Evolutionary conservation across 331 rosid species (phyloP).

Genomic region (Cydonia oblonga): DNA sequence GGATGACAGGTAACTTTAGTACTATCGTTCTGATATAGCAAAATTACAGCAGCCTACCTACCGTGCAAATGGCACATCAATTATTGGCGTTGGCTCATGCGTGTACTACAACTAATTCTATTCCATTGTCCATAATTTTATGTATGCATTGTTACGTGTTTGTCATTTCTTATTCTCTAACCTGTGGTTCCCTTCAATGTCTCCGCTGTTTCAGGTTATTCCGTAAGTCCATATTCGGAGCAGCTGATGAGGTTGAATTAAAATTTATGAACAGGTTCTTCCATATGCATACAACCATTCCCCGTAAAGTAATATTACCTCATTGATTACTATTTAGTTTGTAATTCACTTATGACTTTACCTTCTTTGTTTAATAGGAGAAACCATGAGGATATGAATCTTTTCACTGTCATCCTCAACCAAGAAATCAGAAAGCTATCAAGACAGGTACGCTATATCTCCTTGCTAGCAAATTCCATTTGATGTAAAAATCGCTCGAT

Average conservation of each 20-base stretch:
- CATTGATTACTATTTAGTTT: background rate
- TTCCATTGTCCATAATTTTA: too few relatives aligned
- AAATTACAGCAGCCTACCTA: too few relatives aligned
- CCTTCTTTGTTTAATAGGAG: constrained; percentile 37
- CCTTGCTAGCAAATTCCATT: background rate
- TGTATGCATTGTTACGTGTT: too few relatives aligned
- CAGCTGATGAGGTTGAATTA: constrained; percentile 78
- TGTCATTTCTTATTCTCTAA: too few relatives aligned
- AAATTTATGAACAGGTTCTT: constrained; percentile 85
- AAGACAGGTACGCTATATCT: constrained; percentile 46
- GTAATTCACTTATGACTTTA: background rate
- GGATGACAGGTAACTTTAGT: constrained; percentile 62
- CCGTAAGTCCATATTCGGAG: constrained; percentile 72
- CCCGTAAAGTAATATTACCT: background rate
- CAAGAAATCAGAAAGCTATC: constrained; percentile 87
- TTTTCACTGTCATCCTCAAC: constrained; percentile 60
- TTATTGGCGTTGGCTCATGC: too few relatives aligned
- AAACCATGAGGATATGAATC: constrained; percentile 81
- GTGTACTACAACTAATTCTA: too few relatives aligned
- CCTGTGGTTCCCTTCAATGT: background rate
- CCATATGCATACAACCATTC: background rate
- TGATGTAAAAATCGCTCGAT: background rate
- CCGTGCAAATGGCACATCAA: too few relatives aligned
- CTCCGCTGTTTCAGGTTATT: constrained; percentile 41
- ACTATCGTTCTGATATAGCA: background rate